phyloP scores from a whole-genome alignment of 768 basidiomycete species.

The Auriculariales sp. region DNA sequence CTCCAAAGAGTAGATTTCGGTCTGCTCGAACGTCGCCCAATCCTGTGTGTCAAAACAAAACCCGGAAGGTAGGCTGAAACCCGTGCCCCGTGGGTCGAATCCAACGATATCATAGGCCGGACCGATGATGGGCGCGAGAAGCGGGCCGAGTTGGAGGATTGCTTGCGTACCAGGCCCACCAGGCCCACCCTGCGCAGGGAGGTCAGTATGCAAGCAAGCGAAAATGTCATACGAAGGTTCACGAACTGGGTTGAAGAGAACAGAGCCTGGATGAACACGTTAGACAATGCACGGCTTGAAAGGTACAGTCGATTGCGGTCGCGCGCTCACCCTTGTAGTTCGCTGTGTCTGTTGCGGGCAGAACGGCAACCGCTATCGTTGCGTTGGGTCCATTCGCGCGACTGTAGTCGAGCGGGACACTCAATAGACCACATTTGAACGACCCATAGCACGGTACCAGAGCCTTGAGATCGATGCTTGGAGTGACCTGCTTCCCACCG shows the following conservation, averaged over 20 bases:
- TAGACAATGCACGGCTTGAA: neutral
- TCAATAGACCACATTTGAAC: neutral
- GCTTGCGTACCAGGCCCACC: constrained; percentile 8
- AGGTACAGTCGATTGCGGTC: too few species aligned
- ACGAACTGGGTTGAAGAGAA: constrained; percentile 5
- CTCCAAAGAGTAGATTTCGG: neutral
- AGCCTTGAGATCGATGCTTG: too few species aligned
- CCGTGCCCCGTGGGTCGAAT: constrained; percentile 2
- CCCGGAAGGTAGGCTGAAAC: neutral
- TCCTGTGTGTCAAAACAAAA: neutral
- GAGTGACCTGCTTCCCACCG: too few species aligned
- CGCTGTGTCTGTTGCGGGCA: neutral
- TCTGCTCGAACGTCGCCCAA: neutral
- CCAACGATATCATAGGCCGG: constrained; percentile 1
- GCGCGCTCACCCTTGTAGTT: neutral
- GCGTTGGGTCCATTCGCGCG: neutral
- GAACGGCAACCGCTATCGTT: neutral
- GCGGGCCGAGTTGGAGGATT: neutral
- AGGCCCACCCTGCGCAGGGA: neutral
- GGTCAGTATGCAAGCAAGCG: neutral
- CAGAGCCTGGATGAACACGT: neutral
- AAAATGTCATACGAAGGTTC: neutral
- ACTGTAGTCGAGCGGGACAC: neutral
- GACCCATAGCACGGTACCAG: neutral
- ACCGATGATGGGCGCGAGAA: constrained; percentile 4